Evolutionary conservation across 139 green algal genomes (phyloP).

Genomic region (Haematococcus sp.): DNA sequence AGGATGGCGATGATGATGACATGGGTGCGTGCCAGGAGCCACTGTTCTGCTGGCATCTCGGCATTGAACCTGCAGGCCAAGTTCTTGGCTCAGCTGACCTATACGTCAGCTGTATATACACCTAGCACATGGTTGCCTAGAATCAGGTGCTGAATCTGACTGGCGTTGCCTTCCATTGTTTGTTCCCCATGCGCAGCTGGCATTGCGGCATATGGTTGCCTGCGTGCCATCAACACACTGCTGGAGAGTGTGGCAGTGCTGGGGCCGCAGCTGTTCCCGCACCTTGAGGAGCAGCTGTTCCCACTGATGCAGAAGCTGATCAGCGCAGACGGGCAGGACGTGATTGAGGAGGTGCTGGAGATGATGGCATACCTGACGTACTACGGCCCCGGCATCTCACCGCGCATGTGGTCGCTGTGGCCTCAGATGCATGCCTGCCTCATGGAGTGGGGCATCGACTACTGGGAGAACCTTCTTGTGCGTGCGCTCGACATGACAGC

Average conservation of each 20-base stretch:
- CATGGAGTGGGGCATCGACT: slow-evolving; percentile 82
- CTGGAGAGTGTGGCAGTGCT: slow-evolving; percentile 78
- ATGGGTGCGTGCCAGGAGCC: neutral
- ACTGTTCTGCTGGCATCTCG: neutral
- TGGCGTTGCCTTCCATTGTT: neutral
- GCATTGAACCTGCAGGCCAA: too few relatives aligned
- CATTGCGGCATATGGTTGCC: slow-evolving; percentile 82
- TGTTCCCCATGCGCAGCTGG: slow-evolving; percentile 33
- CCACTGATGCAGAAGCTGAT: slow-evolving; percentile 83
- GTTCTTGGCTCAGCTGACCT: too few relatives aligned
- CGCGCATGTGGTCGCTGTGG: slow-evolving; percentile 88
- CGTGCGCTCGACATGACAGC: neutral
- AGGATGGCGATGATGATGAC: slow-evolving; percentile 45
- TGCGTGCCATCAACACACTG: slow-evolving; percentile 88
- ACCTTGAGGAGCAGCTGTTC: slow-evolving; percentile 84
- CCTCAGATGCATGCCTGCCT: slow-evolving; percentile 70
- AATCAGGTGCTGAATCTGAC: too few relatives aligned
- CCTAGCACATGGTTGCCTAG: too few relatives aligned
- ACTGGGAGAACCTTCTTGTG: neutral
- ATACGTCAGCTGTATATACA: too few relatives aligned
- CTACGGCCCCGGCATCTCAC: slow-evolving; percentile 67
- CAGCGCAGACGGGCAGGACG: slow-evolving; percentile 65
- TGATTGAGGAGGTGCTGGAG: slow-evolving; percentile 93
- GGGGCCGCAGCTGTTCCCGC: slow-evolving; percentile 66
- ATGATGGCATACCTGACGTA: slow-evolving; percentile 93